Evolutionary conservation across 1,284 basidiomycete species (phyloP).

Genomic region (Pascua sp.): DNA sequence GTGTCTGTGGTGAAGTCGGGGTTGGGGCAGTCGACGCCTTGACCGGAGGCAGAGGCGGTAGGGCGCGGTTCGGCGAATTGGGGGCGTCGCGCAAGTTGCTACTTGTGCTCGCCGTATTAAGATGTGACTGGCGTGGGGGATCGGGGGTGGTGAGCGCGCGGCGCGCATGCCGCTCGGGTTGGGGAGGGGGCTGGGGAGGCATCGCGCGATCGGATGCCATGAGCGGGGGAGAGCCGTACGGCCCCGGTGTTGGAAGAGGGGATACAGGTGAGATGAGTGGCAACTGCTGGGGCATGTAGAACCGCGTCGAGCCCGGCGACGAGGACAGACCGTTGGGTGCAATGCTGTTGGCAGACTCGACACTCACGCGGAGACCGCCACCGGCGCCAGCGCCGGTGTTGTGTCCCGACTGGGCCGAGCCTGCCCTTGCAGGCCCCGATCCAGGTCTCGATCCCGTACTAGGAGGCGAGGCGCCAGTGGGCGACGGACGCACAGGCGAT

Average conservation of each 20-base stretch:
- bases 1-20: constrained; percentile 1
- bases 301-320: no score
- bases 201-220: not conserved
- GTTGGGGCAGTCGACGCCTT: constrained; percentile 10
- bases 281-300: no score
- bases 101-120: not conserved
- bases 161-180: constrained; percentile 38
- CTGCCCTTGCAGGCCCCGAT: no score
- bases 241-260: not conserved
- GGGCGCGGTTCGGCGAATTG: constrained; percentile 32
- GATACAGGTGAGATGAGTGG: no score
- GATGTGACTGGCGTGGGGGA: no score
- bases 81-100: constrained; percentile 9
- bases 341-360: no score
- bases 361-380: no score
- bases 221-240: constrained; percentile 2
- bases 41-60: constrained; percentile 32
- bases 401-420: not conserved
- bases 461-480: not conserved
- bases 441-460: no score
- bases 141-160: constrained; percentile 37
- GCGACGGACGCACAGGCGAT: not conserved
- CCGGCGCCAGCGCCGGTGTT: no score
- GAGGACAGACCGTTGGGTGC: no score
- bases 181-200: constrained; percentile 42